phyloP scores from a whole-genome alignment of 768 basidiomycete genomes.

The Rhizopogon vesiculosus region DNA sequence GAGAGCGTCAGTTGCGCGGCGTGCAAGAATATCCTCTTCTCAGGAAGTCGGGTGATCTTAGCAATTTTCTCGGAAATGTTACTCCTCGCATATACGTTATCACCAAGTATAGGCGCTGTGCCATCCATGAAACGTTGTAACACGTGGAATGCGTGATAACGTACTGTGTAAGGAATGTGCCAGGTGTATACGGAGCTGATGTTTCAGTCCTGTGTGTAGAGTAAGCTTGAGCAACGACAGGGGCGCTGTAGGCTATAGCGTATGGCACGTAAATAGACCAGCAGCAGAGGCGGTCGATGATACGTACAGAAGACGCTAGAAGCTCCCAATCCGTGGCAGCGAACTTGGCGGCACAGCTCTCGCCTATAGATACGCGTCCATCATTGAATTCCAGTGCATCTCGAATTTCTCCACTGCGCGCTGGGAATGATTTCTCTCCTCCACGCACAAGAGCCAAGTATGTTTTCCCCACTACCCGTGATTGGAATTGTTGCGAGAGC shows the following conservation, averaged over 20 bases:
- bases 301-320: constrained; percentile 52
- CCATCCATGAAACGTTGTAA: not conserved
- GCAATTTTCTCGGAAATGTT: constrained; percentile 26
- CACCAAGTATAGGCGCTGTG: constrained; percentile 65
- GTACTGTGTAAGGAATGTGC: constrained; percentile 46
- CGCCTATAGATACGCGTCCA: constrained; percentile 38
- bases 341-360: constrained; percentile 28
- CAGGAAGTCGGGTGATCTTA: constrained; percentile 28
- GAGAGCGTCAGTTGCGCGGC: constrained; percentile 52
- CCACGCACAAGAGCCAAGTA: constrained; percentile 65
- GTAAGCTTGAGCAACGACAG: constrained; percentile 53
- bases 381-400: constrained; percentile 35
- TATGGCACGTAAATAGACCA: constrained; percentile 17
- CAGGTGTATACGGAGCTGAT: constrained; percentile 66
- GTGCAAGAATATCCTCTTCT: constrained; percentile 56
- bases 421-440: constrained; percentile 40
- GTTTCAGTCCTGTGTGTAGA: constrained; percentile 61
- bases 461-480: constrained; percentile 45
- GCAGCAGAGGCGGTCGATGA: not conserved
- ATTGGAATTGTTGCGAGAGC: constrained; percentile 52
- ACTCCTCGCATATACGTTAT: constrained; percentile 43
- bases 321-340: constrained; percentile 50
- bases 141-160: constrained; percentile 6
- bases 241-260: constrained; percentile 34
- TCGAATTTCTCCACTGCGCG: constrained; percentile 37